Base-by-base conservation (phyloP, 1,284 basidiomycete genomes). In the Acaromyces ingoldii region DNA sequence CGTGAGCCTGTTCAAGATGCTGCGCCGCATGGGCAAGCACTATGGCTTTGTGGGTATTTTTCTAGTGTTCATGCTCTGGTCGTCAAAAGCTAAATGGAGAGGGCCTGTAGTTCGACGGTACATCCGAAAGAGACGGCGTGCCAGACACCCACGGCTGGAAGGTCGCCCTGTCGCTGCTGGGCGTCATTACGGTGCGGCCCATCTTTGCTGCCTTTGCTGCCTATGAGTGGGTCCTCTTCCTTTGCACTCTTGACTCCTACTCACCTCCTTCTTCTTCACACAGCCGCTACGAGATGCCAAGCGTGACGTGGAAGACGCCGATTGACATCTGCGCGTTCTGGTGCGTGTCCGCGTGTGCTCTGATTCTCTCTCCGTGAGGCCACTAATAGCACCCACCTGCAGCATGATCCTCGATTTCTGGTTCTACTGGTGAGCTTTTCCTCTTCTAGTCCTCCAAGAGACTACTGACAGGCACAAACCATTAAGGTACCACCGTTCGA, bases 401-500 rank as follows among this genome's bases (percentile, higher is more conserved):
- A 40, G 60, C 1, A 25, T 60, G 5, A 50, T 60, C n/a, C 52
- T 67, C 39, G 69, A 72, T 55, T 68, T 68, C 41, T 70, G 52
- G 31, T 72, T 70, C 60, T 72, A 70, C 62, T 58, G 58, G n/a
- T n/a, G n/a, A n/a, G n/a, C n/a, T n/a, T n/a, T n/a, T n/a, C n/a
- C n/a, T n/a, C n/a, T n/a, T n/a, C n/a, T n/a, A n/a, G n/a, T n/a
- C n/a, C n/a, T n/a, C n/a, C n/a, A n/a, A n/a, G n/a, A n/a, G n/a
- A n/a, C n/a, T n/a, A n/a, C n/a, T n/a, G n/a, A n/a, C n/a, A n/a
- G n/a, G n/a, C n/a, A n/a, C n/a, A n/a, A n/a, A n/a, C n/a, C n/a
- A n/a, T n/a, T n/a, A n/a, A n/a, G n/a, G 57, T 64, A 65, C 36
- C 70, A 72, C 33, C 64, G 70, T 13, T 17, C 49, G 1, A 63